Conservation (phyloP, 2,329 filamentous ascomycete genomes). For the Neopestalotiopsis rosae region DNA sequence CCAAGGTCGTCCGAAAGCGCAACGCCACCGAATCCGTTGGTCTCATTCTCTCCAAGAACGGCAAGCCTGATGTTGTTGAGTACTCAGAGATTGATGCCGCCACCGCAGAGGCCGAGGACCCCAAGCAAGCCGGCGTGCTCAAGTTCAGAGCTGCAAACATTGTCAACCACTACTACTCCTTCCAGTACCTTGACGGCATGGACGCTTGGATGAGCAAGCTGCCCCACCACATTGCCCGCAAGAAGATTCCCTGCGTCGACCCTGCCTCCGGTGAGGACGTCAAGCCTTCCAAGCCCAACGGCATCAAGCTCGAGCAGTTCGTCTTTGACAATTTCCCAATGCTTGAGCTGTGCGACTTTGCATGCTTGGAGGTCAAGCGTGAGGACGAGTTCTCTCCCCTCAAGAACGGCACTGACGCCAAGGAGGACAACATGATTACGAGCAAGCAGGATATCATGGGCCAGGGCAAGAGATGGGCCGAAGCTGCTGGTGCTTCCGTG, state of each 20-base stretch:
- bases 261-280: constrained; percentile 77
- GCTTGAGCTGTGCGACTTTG: constrained; percentile 85
- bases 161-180: constrained; percentile 99
- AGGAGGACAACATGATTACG: constrained; percentile 88
- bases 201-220: constrained; percentile 85
- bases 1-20: constrained; percentile 99
- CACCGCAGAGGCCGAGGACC: constrained; percentile 87
- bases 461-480: constrained; percentile 86
- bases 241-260: constrained; percentile 94
- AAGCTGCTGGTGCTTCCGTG: constrained; percentile 78
- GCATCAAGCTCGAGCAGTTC: constrained; percentile 99
- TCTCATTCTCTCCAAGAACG: constrained; percentile 92
- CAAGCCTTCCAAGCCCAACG: constrained; percentile 94
- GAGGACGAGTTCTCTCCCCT: constrained; percentile 98
- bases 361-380: constrained; percentile 92
- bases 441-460: constrained; percentile 88
- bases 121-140: constrained; percentile 79
- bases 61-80: constrained; percentile 95
- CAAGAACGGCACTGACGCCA: constrained; percentile 72
- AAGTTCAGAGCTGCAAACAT: constrained; percentile 99
- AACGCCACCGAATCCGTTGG: constrained; percentile 95
- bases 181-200: constrained; percentile 88
- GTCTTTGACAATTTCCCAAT: constrained; percentile 98
- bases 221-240: constrained; percentile 93
- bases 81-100: constrained; percentile 94